Evolutionary conservation across 768 basidiomycete species (phyloP), one percentile per base, ranked within the genome.

Genomic region (Naganishia randhawae): DNA sequence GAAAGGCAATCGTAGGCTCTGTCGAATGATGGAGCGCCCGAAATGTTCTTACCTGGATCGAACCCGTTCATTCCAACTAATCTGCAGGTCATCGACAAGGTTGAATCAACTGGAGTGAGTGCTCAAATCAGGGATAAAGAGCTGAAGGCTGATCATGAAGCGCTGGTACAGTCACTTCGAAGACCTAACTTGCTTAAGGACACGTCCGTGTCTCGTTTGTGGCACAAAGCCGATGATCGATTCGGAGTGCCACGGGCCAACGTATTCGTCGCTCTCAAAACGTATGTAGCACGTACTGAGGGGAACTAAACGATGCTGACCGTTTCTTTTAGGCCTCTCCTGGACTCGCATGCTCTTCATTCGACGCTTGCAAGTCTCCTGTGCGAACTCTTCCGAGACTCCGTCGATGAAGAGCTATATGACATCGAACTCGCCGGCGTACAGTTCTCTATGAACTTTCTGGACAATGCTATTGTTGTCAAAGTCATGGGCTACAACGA

Each of bases 151-250:
- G 25, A 61, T 16, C 13, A 35, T n/a, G 37, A 8, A 2, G 10
- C n/a, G 3, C 32, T 19, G 0, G 70, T 80, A 0, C 82, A 89
- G 83, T 39, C 57, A 2, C 7, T 13, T 10, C 1, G 7, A 25
- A 17, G 29, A 19, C 94, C 95, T 4, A 82, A 85, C 68, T 84
- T 93, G 68, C 85, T 98, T 64, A 82, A 85, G 37, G 85, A 93
- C 78, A 89, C 87, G 0, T 81, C 85, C 0, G 73, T 88, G 29
- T 89, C 88, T 5, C 84, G 87, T 14, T 81, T 98, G 3, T 99
- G 95, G 94, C 86, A 93, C 81, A 99, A 99, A 83, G 92, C 93
- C 76, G 96, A 99, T 77, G 94, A 98, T 78, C 85, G 84, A 69
- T 99, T 96, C 82, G 95, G 92, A 89, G 86, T 95, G 10, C 96